Base-by-base conservation (phyloP, 257 asterid genomes). In the Solanum clarkiae region DNA sequence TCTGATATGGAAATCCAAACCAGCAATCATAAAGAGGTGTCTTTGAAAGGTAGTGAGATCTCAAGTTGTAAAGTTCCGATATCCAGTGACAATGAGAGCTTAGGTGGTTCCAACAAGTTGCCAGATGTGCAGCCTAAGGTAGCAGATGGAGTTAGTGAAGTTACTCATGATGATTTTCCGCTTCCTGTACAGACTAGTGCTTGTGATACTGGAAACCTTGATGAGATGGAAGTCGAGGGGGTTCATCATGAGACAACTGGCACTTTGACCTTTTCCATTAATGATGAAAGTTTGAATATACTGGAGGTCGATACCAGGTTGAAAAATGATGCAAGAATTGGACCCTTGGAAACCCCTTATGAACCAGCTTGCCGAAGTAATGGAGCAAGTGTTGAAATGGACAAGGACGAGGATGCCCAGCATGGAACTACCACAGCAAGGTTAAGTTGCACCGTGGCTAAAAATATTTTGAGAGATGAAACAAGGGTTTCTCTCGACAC, bases 151-250 rank as follows among this genome's bases (percentile, higher is more conserved):
- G 80, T 22, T 20, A 84, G 60, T 53, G 85, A 80, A 74, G 84
- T 63, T 87, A 54, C 57, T 32, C 86, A 42, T 84, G 80, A 84
- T 86, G 88, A 62, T 87, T 47, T 83, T 26, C 89, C 86, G 59
- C 82, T 90, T 56, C 62, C 89, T 11, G 91, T 81, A 62, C 88
- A 83, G 80, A 77, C 89, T 75, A 57, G 83, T 60, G 90, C 54
- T 80, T 53, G 63, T 87, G 93, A 75, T 77, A 80, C 79, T 45
- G 92, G 83, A 82, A 93, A 92, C 82, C 85, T 85, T 82, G 71
- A 56, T 80, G 93, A 59, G 74, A 86, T 88, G 89, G 91, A 91
- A 70, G 86, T 92, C 71, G 91, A 88, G 84, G 87, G 59, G 57
- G 91, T 86, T 63, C 66, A 8, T 77, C 63, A 18, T 2, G 82